Evolutionary conservation across 768 basidiomycete genomes (phyloP), one percentile per base, ranked within the genome.

Genomic region (Hypholoma fasciculare): DNA sequence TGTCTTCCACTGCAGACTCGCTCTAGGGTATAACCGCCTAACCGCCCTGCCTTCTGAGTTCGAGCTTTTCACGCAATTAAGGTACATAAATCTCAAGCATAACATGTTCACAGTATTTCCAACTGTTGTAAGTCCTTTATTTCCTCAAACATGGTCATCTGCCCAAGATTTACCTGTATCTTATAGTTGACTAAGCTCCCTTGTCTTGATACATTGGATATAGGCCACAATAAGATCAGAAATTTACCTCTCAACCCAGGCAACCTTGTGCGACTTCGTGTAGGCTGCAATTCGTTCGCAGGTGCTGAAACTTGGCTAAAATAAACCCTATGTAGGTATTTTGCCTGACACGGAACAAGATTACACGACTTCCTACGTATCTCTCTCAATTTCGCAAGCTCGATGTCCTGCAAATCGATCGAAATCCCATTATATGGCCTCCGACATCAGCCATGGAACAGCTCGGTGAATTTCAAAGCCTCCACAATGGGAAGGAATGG

Each of bases 401-500:
- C 40, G 85, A 86, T 48, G 82, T 97, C 34, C 78, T 98, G 64
- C 92, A 92, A 71, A 76, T 92, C 8, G 95, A 96, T 62, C 86
- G 89, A 61, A 98, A 99, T 68, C 96, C 96, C 3, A 82, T 97
- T 39, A 90, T 94, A 71, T 98, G 95, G 94, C 96, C 96, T 0
- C 90, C 92, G 7, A 81, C 76, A 60, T 57, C 75, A 49, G 74
- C 89, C 13, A 68, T 88, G 68, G 80, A 82, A 44, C 66, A 70
- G 16, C 69, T 74, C 11, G 73, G 69, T 44, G 76, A 79, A 26
- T 61, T 69, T 16, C 75, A 81, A 48, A 78, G 81, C 57, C 71
- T 76, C 34, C 78, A 83, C 50, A 76, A 76, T 16, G 83, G 87
- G 78, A 82, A 82, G 67, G 81, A 85, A 43, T 94, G 93, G 89